Conservation (phyloP, 495 filamentous ascomycete species). For the Annulohypoxylon moriforme region DNA sequence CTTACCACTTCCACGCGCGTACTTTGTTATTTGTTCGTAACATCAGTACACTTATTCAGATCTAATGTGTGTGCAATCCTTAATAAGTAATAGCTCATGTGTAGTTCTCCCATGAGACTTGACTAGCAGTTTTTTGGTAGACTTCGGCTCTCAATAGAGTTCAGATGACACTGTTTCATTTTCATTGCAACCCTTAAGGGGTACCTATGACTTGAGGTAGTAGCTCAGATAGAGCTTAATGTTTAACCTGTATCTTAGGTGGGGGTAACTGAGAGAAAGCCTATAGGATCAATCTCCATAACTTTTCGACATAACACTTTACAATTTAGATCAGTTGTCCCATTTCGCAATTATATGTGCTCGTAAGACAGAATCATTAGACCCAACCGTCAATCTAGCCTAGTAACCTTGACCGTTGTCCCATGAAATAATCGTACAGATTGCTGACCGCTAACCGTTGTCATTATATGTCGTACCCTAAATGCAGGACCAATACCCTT, state of each 20-base stretch:
- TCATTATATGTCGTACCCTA: slow-evolving; percentile 26
- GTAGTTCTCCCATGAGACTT: slow-evolving; percentile 29
- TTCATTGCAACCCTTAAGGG: slow-evolving; percentile 14
- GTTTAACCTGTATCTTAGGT: not conserved
- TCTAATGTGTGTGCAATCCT: slow-evolving; percentile 8
- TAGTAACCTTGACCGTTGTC: slow-evolving; percentile 20
- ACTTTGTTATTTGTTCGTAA: not conserved
- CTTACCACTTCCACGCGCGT: not conserved
- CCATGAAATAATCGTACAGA: slow-evolving; percentile 28
- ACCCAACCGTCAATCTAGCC: slow-evolving; percentile 8
- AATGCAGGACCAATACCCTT: not conserved
- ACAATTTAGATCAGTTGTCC: not conserved
- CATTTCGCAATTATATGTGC: not conserved
- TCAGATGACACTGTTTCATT: slow-evolving; percentile 32
- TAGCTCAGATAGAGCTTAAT: not conserved
- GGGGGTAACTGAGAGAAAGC: not conserved
- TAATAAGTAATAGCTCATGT: slow-evolving; percentile 31
- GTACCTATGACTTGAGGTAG: slow-evolving; percentile 15
- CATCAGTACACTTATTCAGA: not conserved
- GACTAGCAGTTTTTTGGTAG: slow-evolving; percentile 18
- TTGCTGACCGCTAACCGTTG: not conserved
- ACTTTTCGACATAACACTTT: not conserved
- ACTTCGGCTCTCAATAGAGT: not conserved
- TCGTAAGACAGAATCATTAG: slow-evolving; percentile 1
- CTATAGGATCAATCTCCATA: slow-evolving; percentile 3